A percentile compares a stretch with the other conserved stretches of the same genome.
These are phyloP conservation scores for Inga leiocalycina DNA, from an alignment of 306 rosid genomes.

Conservation along the genomic window DNA sequence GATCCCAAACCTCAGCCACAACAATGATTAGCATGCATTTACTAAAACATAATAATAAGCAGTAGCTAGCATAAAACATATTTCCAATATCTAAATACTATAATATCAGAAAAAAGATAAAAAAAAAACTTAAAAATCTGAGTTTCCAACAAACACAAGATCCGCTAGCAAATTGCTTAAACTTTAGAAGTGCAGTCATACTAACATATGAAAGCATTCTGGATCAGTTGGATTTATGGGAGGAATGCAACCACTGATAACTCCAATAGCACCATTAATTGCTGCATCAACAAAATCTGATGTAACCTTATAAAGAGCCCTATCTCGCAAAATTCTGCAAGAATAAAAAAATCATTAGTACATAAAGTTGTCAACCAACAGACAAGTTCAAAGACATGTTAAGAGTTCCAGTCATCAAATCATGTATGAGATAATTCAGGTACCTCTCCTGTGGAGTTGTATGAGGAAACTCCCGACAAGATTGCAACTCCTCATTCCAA, in stretches of 20 bases:
- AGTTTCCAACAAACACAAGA: constrained; percentile 21
- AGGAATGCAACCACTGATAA: constrained; percentile 91
- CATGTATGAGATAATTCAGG: constrained; percentile 16
- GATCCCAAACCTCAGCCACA: not conserved
- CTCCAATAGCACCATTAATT: constrained; percentile 91
- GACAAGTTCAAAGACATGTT: constrained; percentile 20
- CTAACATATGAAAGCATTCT: constrained; percentile 99
- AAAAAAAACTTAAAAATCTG: not conserved
- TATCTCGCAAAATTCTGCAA: constrained; percentile 89
- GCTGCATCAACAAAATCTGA: constrained; percentile 98
- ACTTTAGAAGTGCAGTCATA: constrained; percentile 30
- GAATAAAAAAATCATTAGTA: constrained; percentile 22
- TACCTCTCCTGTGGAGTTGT: constrained; percentile 94
- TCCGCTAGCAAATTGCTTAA: constrained; percentile 13
- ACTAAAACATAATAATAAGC: not conserved
- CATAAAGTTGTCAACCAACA: constrained; percentile 23
- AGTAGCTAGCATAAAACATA: not conserved
- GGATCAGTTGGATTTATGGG: constrained; percentile 99
- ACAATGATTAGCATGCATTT: constrained; percentile 22
- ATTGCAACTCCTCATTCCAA: constrained; percentile 99
- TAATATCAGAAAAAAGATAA: constrained; percentile 21
- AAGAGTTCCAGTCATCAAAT: constrained; percentile 8
- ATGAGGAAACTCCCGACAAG: constrained; percentile 97
- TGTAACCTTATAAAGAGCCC: constrained; percentile 99
- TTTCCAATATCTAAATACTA: constrained; percentile 8